Base-by-base conservation (phyloP, 805 yeast genomes). In the Saccharomycopsis selenospora region DNA sequence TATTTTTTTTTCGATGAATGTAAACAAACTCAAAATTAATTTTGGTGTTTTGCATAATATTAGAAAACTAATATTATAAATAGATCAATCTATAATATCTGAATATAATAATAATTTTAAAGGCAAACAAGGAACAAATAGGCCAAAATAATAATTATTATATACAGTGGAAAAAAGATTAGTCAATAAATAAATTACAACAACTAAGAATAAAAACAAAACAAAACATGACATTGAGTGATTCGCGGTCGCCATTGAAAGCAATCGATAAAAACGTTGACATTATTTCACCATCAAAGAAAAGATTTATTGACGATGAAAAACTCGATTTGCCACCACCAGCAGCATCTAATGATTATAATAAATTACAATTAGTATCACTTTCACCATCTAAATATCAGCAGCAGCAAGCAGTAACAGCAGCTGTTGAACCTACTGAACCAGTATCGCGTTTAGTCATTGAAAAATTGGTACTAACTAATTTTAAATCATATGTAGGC, bases 401-500 rank as follows among this genome's bases (percentile, higher is more conserved):
- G n/a, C n/a, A n/a, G n/a, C n/a, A n/a, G n/a, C 29, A 20, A 18
- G 6, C 23, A 10, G 14, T 24, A 22, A 26, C 25, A 13, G 6
- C 38, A 28, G 43, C 42, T 23, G 13, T 36, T 18, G 36, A 18
- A 26, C 50, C 40, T 42, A 55, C 36, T 23, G 71, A 67, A 56
- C 74, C 80, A 23, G 46, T 57, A 3, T 57, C 60, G n/a, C 69
- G 99, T 43, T 65, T 93, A 23, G 93, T 87, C 4, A 90, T 93
- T 41, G 69, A 80, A 41, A 78, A 79, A 56, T 65, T 93, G 24
- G 83, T 82, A 1, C 70, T 95, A 38, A 80, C 82, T 1, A 85
- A 93, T 62, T 93, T 93, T 75, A 93, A 93, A 62, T 89, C 97
- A 0, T 93, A 93, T 62, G 98, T 97, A 1, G 99, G 99, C 0